A percentile compares a stretch with the other conserved stretches of the same genome.
Conservation (phyloP, 73 alveolate species). For the Strombidium stylifer region DNA sequence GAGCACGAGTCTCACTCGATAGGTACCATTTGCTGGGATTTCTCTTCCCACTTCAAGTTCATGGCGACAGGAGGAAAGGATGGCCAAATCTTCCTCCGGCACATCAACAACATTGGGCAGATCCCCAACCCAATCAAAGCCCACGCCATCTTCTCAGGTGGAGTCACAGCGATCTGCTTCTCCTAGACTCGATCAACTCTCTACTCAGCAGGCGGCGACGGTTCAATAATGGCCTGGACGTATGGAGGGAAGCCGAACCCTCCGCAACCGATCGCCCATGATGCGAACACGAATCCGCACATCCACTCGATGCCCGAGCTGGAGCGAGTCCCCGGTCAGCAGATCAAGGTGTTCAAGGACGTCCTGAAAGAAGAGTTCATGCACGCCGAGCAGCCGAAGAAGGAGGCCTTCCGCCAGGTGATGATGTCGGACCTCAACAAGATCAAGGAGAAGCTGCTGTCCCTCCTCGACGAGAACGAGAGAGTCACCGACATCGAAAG, state of each 20-base stretch:
- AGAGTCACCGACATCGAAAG: slow-evolving; percentile 89
- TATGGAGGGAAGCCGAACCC: slow-evolving; percentile 62
- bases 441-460: slow-evolving; percentile 73
- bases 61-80: slow-evolving; percentile 91
- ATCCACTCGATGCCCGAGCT: slow-evolving; percentile 52
- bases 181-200: slow-evolving; percentile 75
- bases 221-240: slow-evolving; percentile 82
- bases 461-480: slow-evolving; percentile 82
- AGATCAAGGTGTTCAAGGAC: slow-evolving; percentile 49
- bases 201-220: slow-evolving; percentile 93
- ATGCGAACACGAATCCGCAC: slow-evolving; percentile 53
- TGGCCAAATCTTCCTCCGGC: slow-evolving; percentile 87
- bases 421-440: slow-evolving; percentile 71
- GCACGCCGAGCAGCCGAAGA: slow-evolving; percentile 56
- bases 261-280: slow-evolving; percentile 40
- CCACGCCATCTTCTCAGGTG: slow-evolving; percentile 86
- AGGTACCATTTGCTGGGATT: slow-evolving; percentile 66
- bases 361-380: slow-evolving; percentile 63
- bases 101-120: slow-evolving; percentile 63
- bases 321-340: slow-evolving; percentile 38
- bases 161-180: slow-evolving; percentile 82
- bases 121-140: slow-evolving; percentile 75
- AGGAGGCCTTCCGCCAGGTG: slow-evolving; percentile 68
- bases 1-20: slow-evolving; percentile 91
- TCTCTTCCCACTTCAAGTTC: slow-evolving; percentile 66